Base-by-base conservation (phyloP, 306 rosid genomes). In the Aeschynomene evenia region DNA sequence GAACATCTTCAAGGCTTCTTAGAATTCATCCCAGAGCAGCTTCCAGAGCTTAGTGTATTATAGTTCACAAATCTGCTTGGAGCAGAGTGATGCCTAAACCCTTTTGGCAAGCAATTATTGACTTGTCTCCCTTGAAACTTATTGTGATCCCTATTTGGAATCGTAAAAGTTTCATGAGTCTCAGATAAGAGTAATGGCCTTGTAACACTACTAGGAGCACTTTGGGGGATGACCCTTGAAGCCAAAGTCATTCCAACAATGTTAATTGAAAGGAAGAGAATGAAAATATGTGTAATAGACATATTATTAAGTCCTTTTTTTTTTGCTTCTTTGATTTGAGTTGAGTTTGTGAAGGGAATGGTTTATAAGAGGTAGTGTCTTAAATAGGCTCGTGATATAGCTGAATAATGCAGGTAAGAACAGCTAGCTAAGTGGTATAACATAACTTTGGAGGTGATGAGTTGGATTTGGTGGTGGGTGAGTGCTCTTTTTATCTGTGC, bases 321-420 rank as follows among this genome's bases (percentile, higher is more conserved):
- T 49, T 19, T 0, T 29, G 53, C 19, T 61, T 51, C 7, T 39
- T 6, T 66, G 1, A 69, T 45, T 45, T 40, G 78, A 62, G 68
- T 57, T 65, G 53, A 72, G 78, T 58, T 0, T 72, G 50, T 70
- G 68, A 10, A 57, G 15, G 21, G 24, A 29, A 21, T 12, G 70
- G 66, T 9, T 40, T 36, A 51, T 37, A 11, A 50, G 70, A 71
- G 80, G 62, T 45, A 65, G 83, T 50, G 83, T 18, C 79, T 77
- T 90, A 87, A 90, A 85, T 87, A 72, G 79, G 86, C 91, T 78
- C 93, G 94, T 90, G 93, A 90, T n/a, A 80, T 79, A 15, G 83
- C 55, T 77, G 85, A 68, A 39, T 82, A 53, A 58, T 63, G 74
- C 84, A 75, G 81, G 64, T 73, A 65, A 54, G 37, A 70, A 70